phyloP scores from a whole-genome alignment of 257 asterid genomes.

The Lycium ferocissimum region DNA sequence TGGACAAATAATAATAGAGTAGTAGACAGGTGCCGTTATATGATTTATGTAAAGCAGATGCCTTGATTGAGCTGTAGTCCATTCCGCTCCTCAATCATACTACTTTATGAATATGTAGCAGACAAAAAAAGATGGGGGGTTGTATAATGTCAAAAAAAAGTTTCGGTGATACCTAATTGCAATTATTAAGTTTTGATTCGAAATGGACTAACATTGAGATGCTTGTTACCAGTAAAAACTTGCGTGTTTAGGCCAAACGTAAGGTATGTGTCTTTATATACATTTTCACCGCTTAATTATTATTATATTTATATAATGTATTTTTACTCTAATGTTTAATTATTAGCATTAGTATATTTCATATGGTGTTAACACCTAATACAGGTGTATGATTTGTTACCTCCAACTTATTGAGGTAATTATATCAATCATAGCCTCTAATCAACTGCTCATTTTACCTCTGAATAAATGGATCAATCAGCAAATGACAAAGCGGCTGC shows the following conservation, averaged over 20 bases:
- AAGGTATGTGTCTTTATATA: no score
- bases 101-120: neutral
- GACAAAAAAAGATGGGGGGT: neutral
- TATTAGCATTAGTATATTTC: no score
- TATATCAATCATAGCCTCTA: neutral
- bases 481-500: neutral
- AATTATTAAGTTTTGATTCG: neutral
- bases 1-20: neutral
- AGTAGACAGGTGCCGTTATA: slow-evolving; percentile 21
- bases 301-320: no score
- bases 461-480: neutral
- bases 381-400: no score
- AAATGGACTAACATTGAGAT: neutral
- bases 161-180: neutral
- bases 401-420: no score
- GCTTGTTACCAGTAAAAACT: no score
- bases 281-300: no score
- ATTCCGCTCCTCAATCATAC: slow-evolving; percentile 20
- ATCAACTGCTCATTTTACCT: neutral
- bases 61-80: slow-evolving; percentile 17
- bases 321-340: no score
- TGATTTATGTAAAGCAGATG: slow-evolving; percentile 21
- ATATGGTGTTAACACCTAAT: no score
- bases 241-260: no score
- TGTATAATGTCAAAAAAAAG: neutral